These are phyloP conservation scores for Leccinum aurantiacum DNA, from an alignment of 768 basidiomycete species.

Conservation along the genomic window DNA sequence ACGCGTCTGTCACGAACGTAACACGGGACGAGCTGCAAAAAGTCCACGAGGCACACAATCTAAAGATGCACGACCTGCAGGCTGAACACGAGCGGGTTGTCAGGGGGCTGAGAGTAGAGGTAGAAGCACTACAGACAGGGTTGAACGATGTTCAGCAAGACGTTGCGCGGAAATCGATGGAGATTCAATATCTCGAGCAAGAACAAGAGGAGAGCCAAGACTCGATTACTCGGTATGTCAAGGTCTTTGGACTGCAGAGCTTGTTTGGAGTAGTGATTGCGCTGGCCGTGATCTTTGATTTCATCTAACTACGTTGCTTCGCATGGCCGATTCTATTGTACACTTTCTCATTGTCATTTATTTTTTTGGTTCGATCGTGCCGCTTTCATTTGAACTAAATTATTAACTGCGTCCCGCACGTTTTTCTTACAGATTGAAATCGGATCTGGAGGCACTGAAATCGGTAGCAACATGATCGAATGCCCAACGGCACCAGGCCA, in stretches of 20 bases:
- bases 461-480: slow-evolving; percentile 29
- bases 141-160: slow-evolving; percentile 59
- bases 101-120: slow-evolving; percentile 52
- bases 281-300: slow-evolving; percentile 55
- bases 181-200: slow-evolving; percentile 75
- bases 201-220: slow-evolving; percentile 78
- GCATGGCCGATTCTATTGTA: slow-evolving; percentile 18
- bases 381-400: slow-evolving; percentile 30
- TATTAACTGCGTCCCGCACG: slow-evolving; percentile 36
- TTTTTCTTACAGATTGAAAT: slow-evolving; percentile 57
- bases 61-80: slow-evolving; percentile 73
- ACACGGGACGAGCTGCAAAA: slow-evolving; percentile 76
- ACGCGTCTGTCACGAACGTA: slow-evolving; percentile 43
- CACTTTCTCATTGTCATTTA: slow-evolving; percentile 14
- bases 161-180: slow-evolving; percentile 71
- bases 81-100: slow-evolving; percentile 62
- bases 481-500: slow-evolving; percentile 8
- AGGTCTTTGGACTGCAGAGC: slow-evolving; percentile 57
- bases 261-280: slow-evolving; percentile 51
- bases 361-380: slow-evolving; percentile 16
- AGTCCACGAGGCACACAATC: slow-evolving; percentile 82
- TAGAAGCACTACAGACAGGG: slow-evolving; percentile 50
- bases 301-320: slow-evolving; percentile 40
- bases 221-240: slow-evolving; percentile 76
- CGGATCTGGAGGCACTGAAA: slow-evolving; percentile 57